Conservation (phyloP, 2,329 filamentous ascomycete genomes). For the Microdochium nivale region DNA sequence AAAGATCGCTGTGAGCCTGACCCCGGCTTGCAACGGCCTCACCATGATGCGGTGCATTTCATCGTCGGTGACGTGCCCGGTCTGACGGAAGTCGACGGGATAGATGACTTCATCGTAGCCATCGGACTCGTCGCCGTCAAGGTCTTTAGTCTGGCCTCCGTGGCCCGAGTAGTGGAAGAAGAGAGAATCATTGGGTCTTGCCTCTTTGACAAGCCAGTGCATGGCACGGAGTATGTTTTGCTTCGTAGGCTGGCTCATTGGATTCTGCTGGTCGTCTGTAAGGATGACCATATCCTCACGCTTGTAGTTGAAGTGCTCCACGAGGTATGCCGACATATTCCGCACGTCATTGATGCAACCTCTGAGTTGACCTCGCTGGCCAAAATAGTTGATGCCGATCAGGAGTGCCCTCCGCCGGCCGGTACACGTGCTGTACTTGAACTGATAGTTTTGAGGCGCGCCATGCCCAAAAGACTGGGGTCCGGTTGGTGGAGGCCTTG, state of each 20-base stretch:
- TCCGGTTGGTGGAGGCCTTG: slow-evolving; percentile 56
- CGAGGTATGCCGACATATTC: slow-evolving; percentile 90
- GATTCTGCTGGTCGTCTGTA: slow-evolving; percentile 94
- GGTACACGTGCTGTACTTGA: slow-evolving; percentile 87
- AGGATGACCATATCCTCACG: slow-evolving; percentile 95
- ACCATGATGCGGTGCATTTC: slow-evolving; percentile 76
- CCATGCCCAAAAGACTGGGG: slow-evolving; percentile 71
- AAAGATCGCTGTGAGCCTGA: slow-evolving; percentile 76
- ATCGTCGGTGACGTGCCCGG: slow-evolving; percentile 70
- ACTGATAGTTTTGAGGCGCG: slow-evolving; percentile 71
- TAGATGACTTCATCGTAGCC: slow-evolving; percentile 74
- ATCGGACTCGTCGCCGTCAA: slow-evolving; percentile 69
- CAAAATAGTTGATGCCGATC: slow-evolving; percentile 96
- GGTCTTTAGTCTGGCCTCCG: slow-evolving; percentile 65
- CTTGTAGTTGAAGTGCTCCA: slow-evolving; percentile 84
- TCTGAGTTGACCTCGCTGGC: slow-evolving; percentile 79
- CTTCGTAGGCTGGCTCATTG: slow-evolving; percentile 94
- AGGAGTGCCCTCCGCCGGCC: slow-evolving; percentile 81
- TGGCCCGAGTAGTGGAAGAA: slow-evolving; percentile 97
- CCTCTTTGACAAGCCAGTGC: slow-evolving; percentile 97
- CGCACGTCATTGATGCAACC: slow-evolving; percentile 97
- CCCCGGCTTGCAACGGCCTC: slow-evolving; percentile 66
- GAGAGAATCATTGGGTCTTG: slow-evolving; percentile 82
- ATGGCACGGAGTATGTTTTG: slow-evolving; percentile 91
- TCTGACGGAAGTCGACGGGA: slow-evolving; percentile 61